Base-by-base conservation (phyloP, 2,329 filamentous ascomycete species). In the Fusarium tupiense region DNA sequence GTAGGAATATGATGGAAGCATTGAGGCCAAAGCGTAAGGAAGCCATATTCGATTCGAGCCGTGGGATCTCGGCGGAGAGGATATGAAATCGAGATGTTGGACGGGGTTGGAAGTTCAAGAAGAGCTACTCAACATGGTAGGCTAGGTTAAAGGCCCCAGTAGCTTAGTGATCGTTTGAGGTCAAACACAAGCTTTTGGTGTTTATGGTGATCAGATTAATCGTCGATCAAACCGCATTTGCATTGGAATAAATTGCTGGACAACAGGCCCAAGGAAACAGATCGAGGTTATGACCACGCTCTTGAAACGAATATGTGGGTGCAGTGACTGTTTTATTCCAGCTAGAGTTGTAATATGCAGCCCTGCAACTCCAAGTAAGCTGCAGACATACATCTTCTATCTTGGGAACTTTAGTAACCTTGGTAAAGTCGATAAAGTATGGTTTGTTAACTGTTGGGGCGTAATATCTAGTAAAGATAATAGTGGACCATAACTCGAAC, bases 301-400 rank as follows among this genome's bases (percentile, higher is more conserved):
- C 56, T 66, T 54, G 58, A 66, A 56, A 66, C 49, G 26, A 41
- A 52, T 24, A 52, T 61, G 63, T 66, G 63, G 63, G 49, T 61
- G 56, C 49, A 19, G 53, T 61, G 63, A 47, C 40, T 66, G 24
- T 66, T 66, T 66, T 66, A 66, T 66, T 62, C 63, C 63, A 66
- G 61, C 61, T 41, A 16, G 57, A 47, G 33, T 33, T 35, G 19
- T 38, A 35, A 24, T 46, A 61, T 54, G 40, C 58, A 52, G 31
- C 54, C 54, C 46, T 60, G 62, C 46, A 67, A 37, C 31, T 38
- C 24, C 44, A n/a, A 49, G 44, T 47, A 29, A 37, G 44, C 57
- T 60, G 43, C 53, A 64, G 33, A 50, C 37, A 64, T 17, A 37
- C 44, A 56, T 44, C 56, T 24, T 46, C 31, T 56, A 46, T 17